Evolutionary conservation across 371 early-diverging fungal genomes (phyloP).

Genomic region (Sporodiniella umbellata): DNA sequence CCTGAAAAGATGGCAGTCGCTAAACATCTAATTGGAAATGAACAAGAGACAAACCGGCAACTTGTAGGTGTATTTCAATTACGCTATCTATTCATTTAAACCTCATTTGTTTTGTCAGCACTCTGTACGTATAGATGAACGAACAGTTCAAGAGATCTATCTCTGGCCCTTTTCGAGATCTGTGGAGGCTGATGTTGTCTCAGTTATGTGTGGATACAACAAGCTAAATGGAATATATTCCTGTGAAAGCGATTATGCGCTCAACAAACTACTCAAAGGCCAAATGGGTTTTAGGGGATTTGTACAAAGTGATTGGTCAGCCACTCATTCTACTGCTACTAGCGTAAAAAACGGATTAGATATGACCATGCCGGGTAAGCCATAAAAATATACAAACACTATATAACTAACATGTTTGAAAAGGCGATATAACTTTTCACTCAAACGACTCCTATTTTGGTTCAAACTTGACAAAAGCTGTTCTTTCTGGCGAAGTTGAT

Average conservation of each 20-base stretch:
- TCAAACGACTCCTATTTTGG: slow-evolving; percentile 38
- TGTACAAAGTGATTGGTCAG: slow-evolving; percentile 40
- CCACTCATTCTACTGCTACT: slow-evolving; percentile 29
- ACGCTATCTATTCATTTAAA: background rate
- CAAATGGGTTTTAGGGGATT: slow-evolving; percentile 47
- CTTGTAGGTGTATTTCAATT: slow-evolving; percentile 8
- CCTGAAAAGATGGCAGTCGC: slow-evolving; percentile 47
- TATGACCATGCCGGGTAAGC: slow-evolving; percentile 58
- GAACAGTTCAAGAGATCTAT: slow-evolving; percentile 58
- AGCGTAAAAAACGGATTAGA: slow-evolving; percentile 51
- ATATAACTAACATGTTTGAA: background rate
- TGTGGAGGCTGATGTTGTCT: slow-evolving; percentile 50
- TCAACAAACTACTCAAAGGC: slow-evolving; percentile 43
- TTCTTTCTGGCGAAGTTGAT: slow-evolving; percentile 24
- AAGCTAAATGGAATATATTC: slow-evolving; percentile 44
- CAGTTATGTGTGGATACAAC: slow-evolving; percentile 63
- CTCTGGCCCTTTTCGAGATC: slow-evolving; percentile 51
- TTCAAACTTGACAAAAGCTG: slow-evolving; percentile 30
- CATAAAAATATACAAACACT: background rate
- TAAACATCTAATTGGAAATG: slow-evolving; percentile 53
- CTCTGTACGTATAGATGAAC: slow-evolving; percentile 45
- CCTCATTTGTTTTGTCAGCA: slow-evolving; percentile 6
- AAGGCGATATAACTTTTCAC: slow-evolving; percentile 34
- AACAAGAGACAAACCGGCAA: slow-evolving; percentile 42
- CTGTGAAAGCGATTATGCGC: slow-evolving; percentile 44